Conservation (phyloP, 2,329 filamentous ascomycete genomes). For the Arthrobotrys sinensis region DNA sequence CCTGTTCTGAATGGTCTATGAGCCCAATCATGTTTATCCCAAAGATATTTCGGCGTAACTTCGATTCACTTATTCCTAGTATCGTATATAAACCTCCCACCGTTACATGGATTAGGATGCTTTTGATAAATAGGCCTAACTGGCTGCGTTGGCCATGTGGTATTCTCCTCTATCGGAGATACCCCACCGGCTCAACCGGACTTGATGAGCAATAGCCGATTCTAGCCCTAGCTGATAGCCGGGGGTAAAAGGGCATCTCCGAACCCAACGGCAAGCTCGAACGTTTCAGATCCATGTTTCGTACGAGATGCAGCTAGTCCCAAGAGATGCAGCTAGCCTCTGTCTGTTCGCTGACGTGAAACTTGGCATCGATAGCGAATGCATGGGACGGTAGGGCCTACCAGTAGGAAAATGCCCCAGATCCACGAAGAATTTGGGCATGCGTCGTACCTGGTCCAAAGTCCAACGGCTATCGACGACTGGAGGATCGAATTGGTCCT, state of each 20-base stretch:
- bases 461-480: conserved; percentile 23
- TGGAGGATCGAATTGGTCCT: conserved; percentile 20
- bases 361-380: conserved; percentile 8
- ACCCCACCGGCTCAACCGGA: conserved; percentile 46
- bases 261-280: neutral
- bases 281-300: conserved; percentile 24
- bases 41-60: too few relatives aligned
- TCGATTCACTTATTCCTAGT: too few relatives aligned
- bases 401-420: conserved; percentile 11
- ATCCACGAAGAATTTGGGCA: conserved; percentile 26
- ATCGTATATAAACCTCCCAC: too few relatives aligned
- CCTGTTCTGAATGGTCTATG: too few relatives aligned
- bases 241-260: conserved; percentile 49
- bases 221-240: conserved; percentile 20
- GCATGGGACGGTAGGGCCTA: neutral
- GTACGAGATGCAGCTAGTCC: conserved; percentile 32
- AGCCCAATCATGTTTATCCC: too few relatives aligned
- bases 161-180: conserved; percentile 36
- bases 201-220: conserved; percentile 48
- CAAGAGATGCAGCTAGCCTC: conserved; percentile 21
- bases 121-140: neutral
- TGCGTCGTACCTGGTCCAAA: conserved; percentile 1
- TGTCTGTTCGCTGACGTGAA: conserved; percentile 1
- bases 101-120: too few relatives aligned
- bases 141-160: conserved; percentile 32